Evolutionary conservation across 805 yeast genomes (phyloP).

Genomic region (Ogataea populi-albae): DNA sequence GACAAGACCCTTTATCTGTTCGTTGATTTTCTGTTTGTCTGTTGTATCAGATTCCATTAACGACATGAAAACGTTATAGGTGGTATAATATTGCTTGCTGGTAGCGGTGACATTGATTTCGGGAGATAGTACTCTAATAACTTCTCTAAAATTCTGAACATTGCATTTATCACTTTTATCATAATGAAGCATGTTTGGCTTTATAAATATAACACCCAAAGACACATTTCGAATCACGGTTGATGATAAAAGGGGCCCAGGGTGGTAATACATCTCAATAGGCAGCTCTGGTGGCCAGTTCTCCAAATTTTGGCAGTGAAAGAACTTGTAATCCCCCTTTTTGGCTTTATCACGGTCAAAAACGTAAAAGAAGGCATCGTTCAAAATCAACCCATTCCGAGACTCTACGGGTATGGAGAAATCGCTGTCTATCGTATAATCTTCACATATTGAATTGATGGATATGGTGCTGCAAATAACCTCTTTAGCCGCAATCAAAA

Average conservation of each 20-base stretch:
- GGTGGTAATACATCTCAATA: slow-evolving; percentile 56
- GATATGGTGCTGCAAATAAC: slow-evolving; percentile 52
- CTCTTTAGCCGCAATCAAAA: slow-evolving; percentile 54
- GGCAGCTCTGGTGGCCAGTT: slow-evolving; percentile 72
- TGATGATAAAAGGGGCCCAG: slow-evolving; percentile 39
- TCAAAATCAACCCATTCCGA: slow-evolving; percentile 52
- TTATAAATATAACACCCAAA: slow-evolving; percentile 44
- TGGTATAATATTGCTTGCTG: slow-evolving; percentile 53
- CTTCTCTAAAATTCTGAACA: slow-evolving; percentile 19
- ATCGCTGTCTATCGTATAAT: slow-evolving; percentile 40
- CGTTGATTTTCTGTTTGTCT: slow-evolving; percentile 40
- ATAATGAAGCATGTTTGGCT: slow-evolving; percentile 52
- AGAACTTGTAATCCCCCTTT: slow-evolving; percentile 33
- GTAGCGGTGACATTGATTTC: slow-evolving; percentile 52
- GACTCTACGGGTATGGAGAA: slow-evolving; percentile 48
- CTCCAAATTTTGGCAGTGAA: slow-evolving; percentile 26
- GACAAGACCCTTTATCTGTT: slow-evolving; percentile 31
- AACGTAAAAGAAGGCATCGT: slow-evolving; percentile 55
- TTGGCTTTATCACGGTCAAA: slow-evolving; percentile 38
- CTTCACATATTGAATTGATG: slow-evolving; percentile 40
- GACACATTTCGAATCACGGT: slow-evolving; percentile 53
- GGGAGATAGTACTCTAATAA: slow-evolving; percentile 34
- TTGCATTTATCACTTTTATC: slow-evolving; percentile 27
- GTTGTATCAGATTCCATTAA: slow-evolving; percentile 37
- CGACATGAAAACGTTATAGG: slow-evolving; percentile 49